phyloP scores from a whole-genome alignment of 2,329 filamentous ascomycete genomes.

The Teratosphaeriaceae sp. region DNA sequence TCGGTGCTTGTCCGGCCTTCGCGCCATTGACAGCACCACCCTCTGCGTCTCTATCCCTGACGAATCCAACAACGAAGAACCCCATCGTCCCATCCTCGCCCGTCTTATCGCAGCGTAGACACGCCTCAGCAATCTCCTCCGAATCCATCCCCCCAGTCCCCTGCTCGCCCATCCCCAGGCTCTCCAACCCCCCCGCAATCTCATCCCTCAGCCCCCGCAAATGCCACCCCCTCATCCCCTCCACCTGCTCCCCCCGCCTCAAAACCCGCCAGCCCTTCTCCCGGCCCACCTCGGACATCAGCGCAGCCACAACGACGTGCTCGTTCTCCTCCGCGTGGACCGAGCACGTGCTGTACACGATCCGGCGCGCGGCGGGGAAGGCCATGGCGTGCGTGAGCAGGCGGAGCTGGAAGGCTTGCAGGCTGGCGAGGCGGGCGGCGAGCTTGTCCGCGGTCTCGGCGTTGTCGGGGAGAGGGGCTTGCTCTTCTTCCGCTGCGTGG shows the following conservation, averaged over 20 bases:
- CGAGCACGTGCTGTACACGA: slow-evolving; percentile 94
- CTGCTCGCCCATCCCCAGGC: slow-evolving; percentile 27
- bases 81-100: slow-evolving; percentile 84
- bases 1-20: neutral
- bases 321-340: slow-evolving; percentile 86
- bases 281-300: slow-evolving; percentile 60
- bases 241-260: slow-evolving; percentile 62
- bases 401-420: slow-evolving; percentile 75
- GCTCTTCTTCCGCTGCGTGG: slow-evolving; percentile 13
- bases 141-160: neutral
- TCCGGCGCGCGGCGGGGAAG: slow-evolving; percentile 66
- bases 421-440: slow-evolving; percentile 58
- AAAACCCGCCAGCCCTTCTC: slow-evolving; percentile 72
- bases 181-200: neutral
- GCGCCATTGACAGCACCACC: neutral
- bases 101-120: slow-evolving; percentile 73
- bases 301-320: slow-evolving; percentile 65
- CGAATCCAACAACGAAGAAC: slow-evolving; percentile 89
- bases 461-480: slow-evolving; percentile 2
- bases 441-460: slow-evolving; percentile 40
- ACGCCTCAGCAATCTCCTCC: slow-evolving; percentile 56
- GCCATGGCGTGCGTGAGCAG: slow-evolving; percentile 77
- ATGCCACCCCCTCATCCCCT: slow-evolving; percentile 71
- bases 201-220: slow-evolving; percentile 38
- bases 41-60: slow-evolving; percentile 44